phyloP scores from a whole-genome alignment of 352 stramenopile genomes.

The Nothophytophthora sp. region DNA sequence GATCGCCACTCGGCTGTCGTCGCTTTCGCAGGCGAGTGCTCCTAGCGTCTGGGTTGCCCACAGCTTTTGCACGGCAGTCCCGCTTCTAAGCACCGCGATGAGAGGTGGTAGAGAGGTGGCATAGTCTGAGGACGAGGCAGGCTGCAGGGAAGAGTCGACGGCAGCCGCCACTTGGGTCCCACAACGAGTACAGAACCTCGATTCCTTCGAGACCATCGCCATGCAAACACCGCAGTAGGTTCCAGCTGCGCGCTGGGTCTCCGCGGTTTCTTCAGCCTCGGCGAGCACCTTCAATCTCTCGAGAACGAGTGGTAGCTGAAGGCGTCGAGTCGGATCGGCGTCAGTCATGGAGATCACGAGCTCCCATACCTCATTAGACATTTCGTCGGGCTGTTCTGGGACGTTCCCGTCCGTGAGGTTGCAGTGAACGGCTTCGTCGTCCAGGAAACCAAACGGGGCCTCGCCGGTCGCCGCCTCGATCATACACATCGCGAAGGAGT shows the following conservation, averaged over 20 bases:
- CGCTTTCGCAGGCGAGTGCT: too few relatives aligned
- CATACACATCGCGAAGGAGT: conserved; percentile 26
- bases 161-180: not conserved
- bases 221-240: not conserved
- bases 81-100: too few relatives aligned
- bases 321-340: not conserved
- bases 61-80: too few relatives aligned
- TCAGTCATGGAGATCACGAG: conserved; percentile 11
- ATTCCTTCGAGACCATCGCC: not conserved
- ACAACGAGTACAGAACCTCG: not conserved
- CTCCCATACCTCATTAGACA: conserved; percentile 10
- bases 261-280: not conserved
- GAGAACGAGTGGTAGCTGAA: not conserved
- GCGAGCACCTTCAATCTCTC: not conserved
- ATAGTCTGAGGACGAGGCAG: too few relatives aligned
- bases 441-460: conserved; percentile 7
- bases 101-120: not conserved
- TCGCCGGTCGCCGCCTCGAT: conserved; percentile 16
- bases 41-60: too few relatives aligned
- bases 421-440: conserved; percentile 1
- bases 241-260: not conserved
- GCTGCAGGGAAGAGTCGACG: too few relatives aligned
- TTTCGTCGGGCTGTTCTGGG: not conserved
- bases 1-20: too few relatives aligned
- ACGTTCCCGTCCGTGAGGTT: conserved; percentile 4